Conservation (phyloP, 441 rosid species). For the Pelargonium myrrhifolium region DNA sequence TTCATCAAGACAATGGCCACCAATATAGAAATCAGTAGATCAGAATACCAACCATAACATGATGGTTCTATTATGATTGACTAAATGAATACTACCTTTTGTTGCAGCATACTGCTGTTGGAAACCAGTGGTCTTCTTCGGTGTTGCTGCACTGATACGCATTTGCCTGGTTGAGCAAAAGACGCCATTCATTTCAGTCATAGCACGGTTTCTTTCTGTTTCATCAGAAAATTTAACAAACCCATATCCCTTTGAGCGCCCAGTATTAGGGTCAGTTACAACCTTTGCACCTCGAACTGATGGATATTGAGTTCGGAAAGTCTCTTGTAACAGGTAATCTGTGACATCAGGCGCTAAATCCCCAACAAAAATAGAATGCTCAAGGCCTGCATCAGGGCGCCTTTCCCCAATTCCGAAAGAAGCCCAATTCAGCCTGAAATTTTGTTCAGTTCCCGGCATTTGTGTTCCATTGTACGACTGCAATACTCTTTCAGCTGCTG, state of each 20-base stretch:
- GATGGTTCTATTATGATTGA: background rate
- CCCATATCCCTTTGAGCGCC: slow-evolving; percentile 95
- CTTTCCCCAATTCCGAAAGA: slow-evolving; percentile 88
- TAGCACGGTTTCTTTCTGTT: slow-evolving; percentile 76
- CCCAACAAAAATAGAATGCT: slow-evolving; percentile 91
- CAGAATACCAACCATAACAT: background rate
- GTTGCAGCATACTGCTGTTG: slow-evolving; percentile 56
- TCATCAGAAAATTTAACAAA: slow-evolving; percentile 88
- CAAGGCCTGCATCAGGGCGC: slow-evolving; percentile 77
- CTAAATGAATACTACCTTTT: slow-evolving; percentile 41
- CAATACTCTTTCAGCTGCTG: slow-evolving; percentile 76
- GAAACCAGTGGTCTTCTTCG: slow-evolving; percentile 56
- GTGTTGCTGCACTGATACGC: slow-evolving; percentile 93
- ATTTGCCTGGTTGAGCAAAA: slow-evolving; percentile 88
- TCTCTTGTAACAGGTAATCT: slow-evolving; percentile 83
- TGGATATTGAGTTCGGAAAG: slow-evolving; percentile 68
- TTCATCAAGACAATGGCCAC: background rate
- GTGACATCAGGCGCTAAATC: slow-evolving; percentile 91
- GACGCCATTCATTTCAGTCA: slow-evolving; percentile 91
- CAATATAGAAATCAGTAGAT: background rate
- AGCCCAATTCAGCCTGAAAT: slow-evolving; percentile 90
- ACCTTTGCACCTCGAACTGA: slow-evolving; percentile 98
- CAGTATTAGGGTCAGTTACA: slow-evolving; percentile 85
- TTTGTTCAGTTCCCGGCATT: slow-evolving; percentile 75
- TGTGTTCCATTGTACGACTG: slow-evolving; percentile 74